Percentiles rank a stretch among this genome's conserved stretches.
phyloP scores from a whole-genome alignment of 768 basidiomycete genomes.

The Leucogyrophana mollusca region DNA sequence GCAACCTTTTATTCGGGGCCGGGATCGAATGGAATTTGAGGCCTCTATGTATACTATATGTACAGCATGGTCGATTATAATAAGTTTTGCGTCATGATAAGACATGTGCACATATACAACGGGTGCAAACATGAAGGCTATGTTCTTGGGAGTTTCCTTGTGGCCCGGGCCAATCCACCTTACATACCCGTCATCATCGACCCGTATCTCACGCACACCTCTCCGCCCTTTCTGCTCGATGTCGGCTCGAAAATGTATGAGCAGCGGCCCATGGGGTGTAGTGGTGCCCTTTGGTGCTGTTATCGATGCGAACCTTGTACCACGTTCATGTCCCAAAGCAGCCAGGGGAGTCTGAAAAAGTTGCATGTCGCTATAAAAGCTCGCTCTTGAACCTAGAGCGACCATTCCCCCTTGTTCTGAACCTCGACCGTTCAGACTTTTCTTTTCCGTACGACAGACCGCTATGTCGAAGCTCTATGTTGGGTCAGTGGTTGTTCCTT shows the following conservation, averaged over 20 bases:
- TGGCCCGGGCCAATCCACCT: too few species aligned
- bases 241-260: not conserved
- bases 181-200: too few species aligned
- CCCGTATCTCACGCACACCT: too few species aligned
- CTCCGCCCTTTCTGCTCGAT: not conserved
- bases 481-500: slow-evolving; percentile 19
- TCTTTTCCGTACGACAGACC: slow-evolving; percentile 15
- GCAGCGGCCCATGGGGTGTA: not conserved
- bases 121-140: too few species aligned
- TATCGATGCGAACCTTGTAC: not conserved
- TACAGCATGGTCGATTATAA: too few species aligned
- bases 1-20: too few species aligned
- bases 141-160: too few species aligned
- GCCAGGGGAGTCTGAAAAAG: slow-evolving; percentile 34
- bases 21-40: too few species aligned
- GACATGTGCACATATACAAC: too few species aligned
- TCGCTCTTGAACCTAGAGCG: slow-evolving; percentile 14
- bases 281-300: not conserved
- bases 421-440: slow-evolving; percentile 8
- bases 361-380: slow-evolving; percentile 23
- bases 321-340: slow-evolving; percentile 24
- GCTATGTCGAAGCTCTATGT: slow-evolving; percentile 29
- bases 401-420: slow-evolving; percentile 3
- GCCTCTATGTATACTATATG: too few species aligned
- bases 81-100: too few species aligned